phyloP scores from a whole-genome alignment of 2,329 filamentous ascomycete genomes.

The Fusarium nurragi region DNA sequence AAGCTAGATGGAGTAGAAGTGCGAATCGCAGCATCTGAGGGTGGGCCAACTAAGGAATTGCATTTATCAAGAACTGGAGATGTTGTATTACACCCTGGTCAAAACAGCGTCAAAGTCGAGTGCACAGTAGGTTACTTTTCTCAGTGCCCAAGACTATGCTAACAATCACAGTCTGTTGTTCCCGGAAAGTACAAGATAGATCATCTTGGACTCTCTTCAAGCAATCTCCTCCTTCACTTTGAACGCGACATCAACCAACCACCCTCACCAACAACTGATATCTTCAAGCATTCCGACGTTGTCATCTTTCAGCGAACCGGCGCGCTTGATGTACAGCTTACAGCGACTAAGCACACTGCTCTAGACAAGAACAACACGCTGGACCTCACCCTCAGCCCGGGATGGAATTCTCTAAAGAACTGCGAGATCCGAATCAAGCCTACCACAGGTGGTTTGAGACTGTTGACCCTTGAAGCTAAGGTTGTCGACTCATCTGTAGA shows the following conservation, averaged over 20 bases:
- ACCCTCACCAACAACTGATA: slow-evolving; percentile 56
- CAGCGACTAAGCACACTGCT: slow-evolving; percentile 75
- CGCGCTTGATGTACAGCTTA: slow-evolving; percentile 74
- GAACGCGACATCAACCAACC: slow-evolving; percentile 67
- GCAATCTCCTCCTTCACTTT: slow-evolving; percentile 72
- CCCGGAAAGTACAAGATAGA: slow-evolving; percentile 81
- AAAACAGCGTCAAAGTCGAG: slow-evolving; percentile 52
- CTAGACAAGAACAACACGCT: slow-evolving; percentile 82
- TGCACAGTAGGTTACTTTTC: slow-evolving; percentile 48
- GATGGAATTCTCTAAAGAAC: slow-evolving; percentile 73
- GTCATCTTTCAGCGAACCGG: slow-evolving; percentile 77
- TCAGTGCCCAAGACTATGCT: slow-evolving; percentile 24
- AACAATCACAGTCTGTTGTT: slow-evolving; percentile 64
- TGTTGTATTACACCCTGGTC: slow-evolving; percentile 57
- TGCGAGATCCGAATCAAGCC: slow-evolving; percentile 71
- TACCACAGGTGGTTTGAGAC: slow-evolving; percentile 71
- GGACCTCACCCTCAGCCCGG: slow-evolving; percentile 76
- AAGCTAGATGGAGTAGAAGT: slow-evolving; percentile 72
- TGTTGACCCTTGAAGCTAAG: slow-evolving; percentile 68
- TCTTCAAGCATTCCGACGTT: slow-evolving; percentile 69
- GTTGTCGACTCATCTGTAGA: slow-evolving; percentile 55
- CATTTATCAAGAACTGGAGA: slow-evolving; percentile 45
- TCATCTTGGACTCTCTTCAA: slow-evolving; percentile 71
- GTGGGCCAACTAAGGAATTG: slow-evolving; percentile 69
- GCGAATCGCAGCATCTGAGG: slow-evolving; percentile 65